These are phyloP conservation scores for Eucalyptus grandis DNA, from an alignment of 345 rosid species.

Conservation along the genomic window DNA sequence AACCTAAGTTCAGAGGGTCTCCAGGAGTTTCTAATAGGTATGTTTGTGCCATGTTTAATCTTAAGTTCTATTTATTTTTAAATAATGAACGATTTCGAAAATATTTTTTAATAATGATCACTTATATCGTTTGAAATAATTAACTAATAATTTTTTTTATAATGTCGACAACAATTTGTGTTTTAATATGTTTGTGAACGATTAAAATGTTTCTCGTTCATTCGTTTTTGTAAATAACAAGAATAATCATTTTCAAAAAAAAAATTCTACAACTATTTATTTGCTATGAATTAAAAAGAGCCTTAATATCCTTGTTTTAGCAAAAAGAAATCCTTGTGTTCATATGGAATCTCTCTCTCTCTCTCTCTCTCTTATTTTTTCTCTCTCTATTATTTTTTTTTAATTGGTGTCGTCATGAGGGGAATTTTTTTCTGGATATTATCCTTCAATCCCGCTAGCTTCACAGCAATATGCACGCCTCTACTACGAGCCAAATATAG, in stretches of 20 bases:
- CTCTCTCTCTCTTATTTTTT: no score
- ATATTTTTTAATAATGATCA: fast-evolving
- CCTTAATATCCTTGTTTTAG: neutral
- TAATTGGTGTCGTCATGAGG: neutral
- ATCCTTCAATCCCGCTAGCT: neutral
- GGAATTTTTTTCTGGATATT: neutral
- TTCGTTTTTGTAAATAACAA: no score
- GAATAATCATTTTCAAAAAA: neutral
- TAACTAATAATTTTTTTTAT: no score
- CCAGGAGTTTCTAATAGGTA: neutral
- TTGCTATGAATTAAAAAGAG: no score
- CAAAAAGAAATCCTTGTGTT: neutral
- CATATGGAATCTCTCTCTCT: neutral
- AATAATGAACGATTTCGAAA: fast-evolving
- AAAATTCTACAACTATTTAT: no score
- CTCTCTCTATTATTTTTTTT: neutral
- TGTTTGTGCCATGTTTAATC: neutral
- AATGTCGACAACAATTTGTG: no score
- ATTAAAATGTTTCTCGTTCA: fast-evolving
- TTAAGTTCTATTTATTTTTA: neutral
- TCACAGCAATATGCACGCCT: neutral
- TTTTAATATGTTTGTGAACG: fast-evolving
- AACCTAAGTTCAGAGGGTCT: neutral
- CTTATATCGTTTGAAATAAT: fast-evolving
- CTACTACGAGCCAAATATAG: neutral